These are phyloP conservation scores for Leucaena leucocephala DNA, from an alignment of 306 rosid genomes.

Conservation along the genomic window DNA sequence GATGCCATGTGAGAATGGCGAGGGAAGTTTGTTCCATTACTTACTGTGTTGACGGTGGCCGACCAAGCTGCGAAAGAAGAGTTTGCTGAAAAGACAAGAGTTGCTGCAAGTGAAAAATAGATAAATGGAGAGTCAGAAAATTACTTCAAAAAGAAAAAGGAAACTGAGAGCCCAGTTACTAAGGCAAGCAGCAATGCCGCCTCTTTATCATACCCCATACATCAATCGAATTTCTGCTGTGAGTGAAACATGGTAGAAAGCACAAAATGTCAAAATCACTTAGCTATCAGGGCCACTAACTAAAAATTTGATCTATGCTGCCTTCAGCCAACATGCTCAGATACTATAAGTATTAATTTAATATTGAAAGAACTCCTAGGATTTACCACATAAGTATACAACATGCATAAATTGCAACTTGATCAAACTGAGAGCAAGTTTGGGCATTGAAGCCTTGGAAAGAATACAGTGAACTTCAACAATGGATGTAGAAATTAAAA, in stretches of 20 bases:
- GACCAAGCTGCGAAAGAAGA: conserved; percentile 26
- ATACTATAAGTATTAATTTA: background rate
- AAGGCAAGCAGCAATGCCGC: conserved; percentile 12
- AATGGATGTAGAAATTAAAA: conserved; percentile 31
- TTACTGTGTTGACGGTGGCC: conserved; percentile 23
- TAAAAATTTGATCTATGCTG: background rate
- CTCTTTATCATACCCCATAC: background rate
- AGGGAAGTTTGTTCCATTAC: background rate
- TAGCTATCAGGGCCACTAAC: background rate
- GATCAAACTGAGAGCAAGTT: background rate
- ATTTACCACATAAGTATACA: conserved; percentile 18
- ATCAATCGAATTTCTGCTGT: background rate
- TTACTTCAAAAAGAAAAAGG: background rate
- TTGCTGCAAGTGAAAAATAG: conserved; percentile 17
- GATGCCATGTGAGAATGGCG: background rate
- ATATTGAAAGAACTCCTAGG: background rate
- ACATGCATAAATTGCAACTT: background rate
- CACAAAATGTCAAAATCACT: background rate
- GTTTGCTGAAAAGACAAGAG: conserved; percentile 19
- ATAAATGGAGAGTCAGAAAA: background rate
- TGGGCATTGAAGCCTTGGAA: conserved; percentile 16
- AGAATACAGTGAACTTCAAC: conserved; percentile 18
- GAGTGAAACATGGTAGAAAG: background rate
- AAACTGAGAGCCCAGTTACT: background rate
- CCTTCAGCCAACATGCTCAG: background rate